Percentiles rank a stretch among this genome's conserved stretches.
Evolutionary conservation across 768 basidiomycete species (phyloP).

Genomic region (Floccularia luteovirens): DNA sequence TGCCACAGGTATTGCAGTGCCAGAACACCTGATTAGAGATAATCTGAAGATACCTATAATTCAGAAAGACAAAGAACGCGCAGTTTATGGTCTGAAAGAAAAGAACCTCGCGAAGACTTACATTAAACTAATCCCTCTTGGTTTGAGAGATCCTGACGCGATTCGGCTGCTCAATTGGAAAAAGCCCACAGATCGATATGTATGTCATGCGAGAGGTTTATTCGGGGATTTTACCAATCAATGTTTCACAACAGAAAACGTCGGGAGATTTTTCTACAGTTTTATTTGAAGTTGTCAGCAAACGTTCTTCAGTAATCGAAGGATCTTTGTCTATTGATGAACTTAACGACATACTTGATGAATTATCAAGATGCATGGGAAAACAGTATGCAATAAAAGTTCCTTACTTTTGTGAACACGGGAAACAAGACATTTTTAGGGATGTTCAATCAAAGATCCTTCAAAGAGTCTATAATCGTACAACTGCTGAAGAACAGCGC

Average conservation of each 20-base stretch:
- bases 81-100: conserved; percentile 93
- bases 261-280: conserved; percentile 89
- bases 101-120: conserved; percentile 90
- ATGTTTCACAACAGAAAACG: conserved; percentile 33
- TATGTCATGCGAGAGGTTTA: conserved; percentile 22
- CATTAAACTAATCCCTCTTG: conserved; percentile 83
- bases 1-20: conserved; percentile 64
- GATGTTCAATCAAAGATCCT: conserved; percentile 70
- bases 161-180: conserved; percentile 88
- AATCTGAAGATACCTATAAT: not conserved
- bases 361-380: conserved; percentile 62
- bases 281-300: conserved; percentile 79
- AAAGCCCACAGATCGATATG: conserved; percentile 62
- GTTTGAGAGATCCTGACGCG: conserved; percentile 73
- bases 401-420: not conserved
- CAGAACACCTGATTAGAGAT: not conserved
- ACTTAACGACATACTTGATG: conserved; percentile 75
- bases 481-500: conserved; percentile 83
- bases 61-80: conserved; percentile 90
- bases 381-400: conserved; percentile 45
- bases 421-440: conserved; percentile 35
- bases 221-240: not conserved
- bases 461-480: conserved; percentile 66
- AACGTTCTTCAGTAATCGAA: conserved; percentile 73
- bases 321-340: conserved; percentile 76